phyloP scores from a whole-genome alignment of 192 early-diverging fungal genomes.

The Backusella parvicylindrica region DNA sequence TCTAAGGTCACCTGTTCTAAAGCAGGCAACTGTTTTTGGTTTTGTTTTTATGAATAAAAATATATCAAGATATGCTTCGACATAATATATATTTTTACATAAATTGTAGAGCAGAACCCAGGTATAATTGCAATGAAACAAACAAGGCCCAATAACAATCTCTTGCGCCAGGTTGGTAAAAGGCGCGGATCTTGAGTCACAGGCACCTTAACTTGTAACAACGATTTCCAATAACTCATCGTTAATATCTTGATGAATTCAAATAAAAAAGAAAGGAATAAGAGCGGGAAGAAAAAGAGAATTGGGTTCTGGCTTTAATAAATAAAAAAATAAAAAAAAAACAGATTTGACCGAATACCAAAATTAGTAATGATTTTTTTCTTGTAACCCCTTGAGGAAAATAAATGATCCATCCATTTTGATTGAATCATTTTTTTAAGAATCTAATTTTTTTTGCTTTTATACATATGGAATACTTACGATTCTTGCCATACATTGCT shows the following conservation, averaged over 20 bases:
- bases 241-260: not conserved
- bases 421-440: too few relatives aligned
- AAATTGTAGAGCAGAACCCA: conserved; percentile 34
- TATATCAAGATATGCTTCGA: not conserved
- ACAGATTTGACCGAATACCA: too few relatives aligned
- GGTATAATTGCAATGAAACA: conserved; percentile 20
- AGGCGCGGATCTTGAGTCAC: conserved; percentile 15
- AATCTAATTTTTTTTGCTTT: too few relatives aligned
- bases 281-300: not conserved
- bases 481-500: too few relatives aligned
- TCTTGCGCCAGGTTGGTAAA: conserved; percentile 11
- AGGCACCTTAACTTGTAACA: not conserved
- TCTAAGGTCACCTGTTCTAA: conserved; percentile 10
- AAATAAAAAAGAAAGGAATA: not conserved
- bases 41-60: not conserved
- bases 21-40: conserved; percentile 16
- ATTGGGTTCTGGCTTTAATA: too few relatives aligned
- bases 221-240: conserved; percentile 5
- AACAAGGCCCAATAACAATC: conserved; percentile 7
- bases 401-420: too few relatives aligned
- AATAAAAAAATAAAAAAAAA: not conserved
- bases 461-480: too few relatives aligned
- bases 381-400: too few relatives aligned
- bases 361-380: too few relatives aligned
- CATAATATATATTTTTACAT: conserved; percentile 13